These are phyloP conservation scores for Agroathelia rolfsii DNA, from an alignment of 1,284 basidiomycete genomes.

Conservation along the genomic window DNA sequence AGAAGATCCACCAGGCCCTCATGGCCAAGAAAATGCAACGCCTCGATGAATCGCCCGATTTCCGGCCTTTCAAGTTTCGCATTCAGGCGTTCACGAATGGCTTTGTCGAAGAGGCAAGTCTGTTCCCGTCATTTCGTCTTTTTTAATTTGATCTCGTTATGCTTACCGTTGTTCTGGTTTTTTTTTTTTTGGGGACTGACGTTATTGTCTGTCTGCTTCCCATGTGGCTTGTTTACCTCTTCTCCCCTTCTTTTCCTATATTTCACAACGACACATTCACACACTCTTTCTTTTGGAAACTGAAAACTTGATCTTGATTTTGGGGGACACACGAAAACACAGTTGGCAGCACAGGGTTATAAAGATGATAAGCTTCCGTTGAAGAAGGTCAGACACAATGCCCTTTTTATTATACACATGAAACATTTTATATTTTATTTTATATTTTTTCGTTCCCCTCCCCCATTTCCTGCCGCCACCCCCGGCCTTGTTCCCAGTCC, in stretches of 20 bases:
- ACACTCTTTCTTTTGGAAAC: too few species aligned
- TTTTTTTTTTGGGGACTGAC: neutral
- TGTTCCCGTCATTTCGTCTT: slow-evolving; percentile 1
- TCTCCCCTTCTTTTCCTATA: too few species aligned
- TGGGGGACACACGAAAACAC: slow-evolving; percentile 9
- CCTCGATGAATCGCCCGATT: slow-evolving; percentile 91
- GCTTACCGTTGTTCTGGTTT: too few species aligned
- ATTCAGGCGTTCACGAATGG: slow-evolving; percentile 98
- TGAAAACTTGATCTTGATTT: slow-evolving; percentile 12
- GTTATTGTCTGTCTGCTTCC: neutral
- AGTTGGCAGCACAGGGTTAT: slow-evolving; percentile 73
- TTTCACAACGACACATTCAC: too few species aligned
- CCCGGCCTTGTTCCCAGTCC: too few species aligned
- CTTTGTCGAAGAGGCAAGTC: slow-evolving; percentile 81
- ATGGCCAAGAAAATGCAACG: slow-evolving; percentile 99
- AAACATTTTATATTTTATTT: too few species aligned
- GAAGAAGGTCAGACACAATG: slow-evolving; percentile 58
- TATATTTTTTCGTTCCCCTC: too few species aligned
- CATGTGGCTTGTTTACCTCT: too few species aligned
- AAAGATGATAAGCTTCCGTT: slow-evolving; percentile 81
- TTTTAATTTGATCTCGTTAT: slow-evolving; percentile 4
- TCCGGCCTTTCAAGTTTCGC: slow-evolving; percentile 97
- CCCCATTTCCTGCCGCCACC: too few species aligned
- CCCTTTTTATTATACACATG: too few species aligned
- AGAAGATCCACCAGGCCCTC: slow-evolving; percentile 94